Percentiles rank a stretch among this genome's conserved stretches.
Evolutionary conservation across 148 eudicot genomes (phyloP).

Genomic region (Diospyros kaki): DNA sequence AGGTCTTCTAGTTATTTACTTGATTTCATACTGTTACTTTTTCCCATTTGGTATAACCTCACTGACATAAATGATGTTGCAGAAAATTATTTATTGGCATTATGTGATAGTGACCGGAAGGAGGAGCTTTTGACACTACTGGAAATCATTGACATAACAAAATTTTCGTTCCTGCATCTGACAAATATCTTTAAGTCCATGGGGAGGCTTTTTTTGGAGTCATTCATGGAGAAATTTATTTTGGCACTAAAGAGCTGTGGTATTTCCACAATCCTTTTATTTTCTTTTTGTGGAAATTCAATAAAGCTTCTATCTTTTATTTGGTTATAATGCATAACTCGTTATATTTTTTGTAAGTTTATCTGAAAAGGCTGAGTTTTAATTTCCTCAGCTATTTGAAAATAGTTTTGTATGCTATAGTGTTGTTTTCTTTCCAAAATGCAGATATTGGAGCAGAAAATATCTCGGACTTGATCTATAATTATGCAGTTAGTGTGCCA

Average conservation of each 20-base stretch:
- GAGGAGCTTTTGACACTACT: conserved; percentile 60
- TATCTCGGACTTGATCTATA: conserved; percentile 54
- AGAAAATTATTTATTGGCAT: conserved; percentile 78
- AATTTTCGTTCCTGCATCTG: conserved; percentile 43
- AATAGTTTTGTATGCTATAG: not conserved
- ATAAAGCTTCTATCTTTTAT: not conserved
- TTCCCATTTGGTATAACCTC: not conserved
- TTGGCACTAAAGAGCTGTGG: conserved; percentile 54
- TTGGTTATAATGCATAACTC: not conserved
- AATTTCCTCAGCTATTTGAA: not conserved
- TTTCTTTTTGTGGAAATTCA: not conserved
- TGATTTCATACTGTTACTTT: not conserved
- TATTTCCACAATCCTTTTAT: conserved; percentile 22
- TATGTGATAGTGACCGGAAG: conserved; percentile 68
- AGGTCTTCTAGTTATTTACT: not conserved
- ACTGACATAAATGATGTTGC: conserved; percentile 30
- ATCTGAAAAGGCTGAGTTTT: not conserved
- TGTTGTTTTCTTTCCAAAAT: conserved; percentile 16
- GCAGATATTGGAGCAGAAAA: conserved; percentile 50
- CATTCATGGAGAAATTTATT: conserved; percentile 46
- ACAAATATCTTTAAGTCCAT: conserved; percentile 51
- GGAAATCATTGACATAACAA: conserved; percentile 58
- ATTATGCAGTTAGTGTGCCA: conserved; percentile 57
- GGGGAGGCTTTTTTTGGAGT: conserved; percentile 69
- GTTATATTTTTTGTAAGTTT: not conserved